Conservation (phyloP, 257 asterid species). For the Jacaranda copaia region DNA sequence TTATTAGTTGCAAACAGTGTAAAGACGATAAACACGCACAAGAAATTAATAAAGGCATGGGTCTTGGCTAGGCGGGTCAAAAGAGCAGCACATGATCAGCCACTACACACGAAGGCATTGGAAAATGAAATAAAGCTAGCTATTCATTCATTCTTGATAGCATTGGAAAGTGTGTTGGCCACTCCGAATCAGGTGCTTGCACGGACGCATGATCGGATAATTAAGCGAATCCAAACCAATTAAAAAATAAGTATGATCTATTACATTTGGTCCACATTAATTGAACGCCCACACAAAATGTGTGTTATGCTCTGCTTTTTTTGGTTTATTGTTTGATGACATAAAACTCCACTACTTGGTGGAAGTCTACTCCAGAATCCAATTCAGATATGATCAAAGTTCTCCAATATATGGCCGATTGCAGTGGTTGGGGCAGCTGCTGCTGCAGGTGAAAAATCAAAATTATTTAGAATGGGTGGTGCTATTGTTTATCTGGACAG, state of each 20-base stretch:
- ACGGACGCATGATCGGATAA: too few relatives aligned
- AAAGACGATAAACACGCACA: neutral
- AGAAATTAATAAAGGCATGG: neutral
- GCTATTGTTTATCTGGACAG: conserved; percentile 55
- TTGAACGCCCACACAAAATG: conserved; percentile 3
- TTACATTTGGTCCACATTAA: conserved; percentile 13
- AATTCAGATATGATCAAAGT: neutral
- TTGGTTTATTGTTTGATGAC: conserved; percentile 30
- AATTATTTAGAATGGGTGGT: conserved; percentile 29
- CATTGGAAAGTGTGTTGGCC: too few relatives aligned
- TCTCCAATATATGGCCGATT: neutral
- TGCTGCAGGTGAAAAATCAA: neutral
- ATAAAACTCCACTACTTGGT: conserved; percentile 40
- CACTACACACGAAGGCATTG: neutral
- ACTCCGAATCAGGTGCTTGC: too few relatives aligned
- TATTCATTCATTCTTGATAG: too few relatives aligned
- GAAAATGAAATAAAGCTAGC: neutral
- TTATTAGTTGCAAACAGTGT: neutral
- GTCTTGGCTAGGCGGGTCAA: neutral
- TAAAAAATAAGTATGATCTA: too few relatives aligned
- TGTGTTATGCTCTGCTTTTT: neutral
- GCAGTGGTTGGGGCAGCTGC: neutral
- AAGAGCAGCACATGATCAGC: neutral
- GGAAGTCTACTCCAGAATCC: conserved; percentile 33
- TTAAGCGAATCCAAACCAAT: too few relatives aligned